Evolutionary conservation across 805 yeast genomes (phyloP).

Genomic region (Yarrowia sp.): DNA sequence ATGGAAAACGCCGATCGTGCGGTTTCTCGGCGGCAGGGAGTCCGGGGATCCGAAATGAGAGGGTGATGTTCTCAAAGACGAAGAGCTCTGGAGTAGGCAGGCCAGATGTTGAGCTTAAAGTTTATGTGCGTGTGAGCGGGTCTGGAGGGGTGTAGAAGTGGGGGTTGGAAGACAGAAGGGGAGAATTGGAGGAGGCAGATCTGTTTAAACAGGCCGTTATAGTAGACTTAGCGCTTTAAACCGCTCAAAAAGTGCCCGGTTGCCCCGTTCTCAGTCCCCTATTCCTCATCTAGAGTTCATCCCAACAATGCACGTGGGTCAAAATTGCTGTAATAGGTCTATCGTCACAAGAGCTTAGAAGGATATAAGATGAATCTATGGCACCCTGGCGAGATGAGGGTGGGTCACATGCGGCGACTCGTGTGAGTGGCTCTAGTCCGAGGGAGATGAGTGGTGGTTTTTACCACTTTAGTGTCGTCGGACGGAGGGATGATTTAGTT

Average conservation of each 20-base stretch:
- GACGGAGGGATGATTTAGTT: too few relatives aligned
- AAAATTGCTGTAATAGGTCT: neutral
- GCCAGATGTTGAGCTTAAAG: conserved; percentile 10
- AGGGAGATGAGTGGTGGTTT: too few relatives aligned
- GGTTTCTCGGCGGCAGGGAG: too few relatives aligned
- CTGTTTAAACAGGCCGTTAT: neutral
- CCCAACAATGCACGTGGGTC: conserved; percentile 18
- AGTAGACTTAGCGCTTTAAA: neutral
- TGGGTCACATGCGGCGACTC: too few relatives aligned
- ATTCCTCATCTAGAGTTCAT: neutral
- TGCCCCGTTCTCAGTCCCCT: neutral
- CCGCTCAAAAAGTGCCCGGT: neutral
- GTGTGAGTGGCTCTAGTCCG: too few relatives aligned
- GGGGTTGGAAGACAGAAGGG: neutral
- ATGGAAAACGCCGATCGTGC: neutral
- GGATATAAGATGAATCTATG: too few relatives aligned
- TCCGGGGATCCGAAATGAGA: too few relatives aligned
- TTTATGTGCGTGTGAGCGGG: neutral
- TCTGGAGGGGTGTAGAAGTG: neutral
- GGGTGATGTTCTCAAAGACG: neutral
- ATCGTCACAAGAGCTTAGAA: too few relatives aligned
- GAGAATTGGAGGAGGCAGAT: neutral
- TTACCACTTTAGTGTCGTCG: too few relatives aligned
- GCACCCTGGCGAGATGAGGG: too few relatives aligned
- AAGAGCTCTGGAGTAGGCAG: neutral